Percentiles rank a stretch among this genome's conserved stretches.
Evolutionary conservation across 441 rosid species (phyloP).

Genomic region (Pelargonium myrrhifolium): DNA sequence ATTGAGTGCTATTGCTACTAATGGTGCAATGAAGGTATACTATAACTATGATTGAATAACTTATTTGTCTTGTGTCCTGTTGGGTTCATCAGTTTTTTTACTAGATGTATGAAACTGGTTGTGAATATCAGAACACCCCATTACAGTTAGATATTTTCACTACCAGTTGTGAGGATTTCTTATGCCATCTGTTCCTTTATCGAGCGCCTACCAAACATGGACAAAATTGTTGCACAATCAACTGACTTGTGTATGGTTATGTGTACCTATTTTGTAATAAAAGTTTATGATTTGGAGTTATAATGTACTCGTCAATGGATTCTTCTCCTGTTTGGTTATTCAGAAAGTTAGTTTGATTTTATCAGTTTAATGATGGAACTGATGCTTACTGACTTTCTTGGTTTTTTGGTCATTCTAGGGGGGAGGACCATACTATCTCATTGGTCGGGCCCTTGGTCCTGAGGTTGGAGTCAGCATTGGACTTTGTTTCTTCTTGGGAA

Average conservation of each 20-base stretch:
- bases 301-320: neutral
- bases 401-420: conserved; percentile 40
- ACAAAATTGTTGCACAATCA: neutral
- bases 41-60: neutral
- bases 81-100: neutral
- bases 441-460: conserved; percentile 99
- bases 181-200: neutral
- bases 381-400: conserved; percentile 14
- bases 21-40: conserved; percentile 98
- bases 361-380: conserved; percentile 4
- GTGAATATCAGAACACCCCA: neutral
- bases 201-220: neutral
- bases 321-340: neutral
- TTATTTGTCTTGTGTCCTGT: neutral
- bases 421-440: conserved; percentile 99
- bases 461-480: conserved; percentile 99
- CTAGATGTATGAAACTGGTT: neutral
- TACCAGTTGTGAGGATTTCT: neutral
- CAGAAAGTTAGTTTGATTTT: neutral
- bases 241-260: neutral
- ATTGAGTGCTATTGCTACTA: conserved; percentile 98
- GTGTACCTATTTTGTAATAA: neutral
- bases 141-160: neutral
- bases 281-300: neutral
- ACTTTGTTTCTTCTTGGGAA: conserved; percentile 96